phyloP scores from a whole-genome alignment of 2,329 filamentous ascomycete genomes.

The Ploettnerulaceae sp. region DNA sequence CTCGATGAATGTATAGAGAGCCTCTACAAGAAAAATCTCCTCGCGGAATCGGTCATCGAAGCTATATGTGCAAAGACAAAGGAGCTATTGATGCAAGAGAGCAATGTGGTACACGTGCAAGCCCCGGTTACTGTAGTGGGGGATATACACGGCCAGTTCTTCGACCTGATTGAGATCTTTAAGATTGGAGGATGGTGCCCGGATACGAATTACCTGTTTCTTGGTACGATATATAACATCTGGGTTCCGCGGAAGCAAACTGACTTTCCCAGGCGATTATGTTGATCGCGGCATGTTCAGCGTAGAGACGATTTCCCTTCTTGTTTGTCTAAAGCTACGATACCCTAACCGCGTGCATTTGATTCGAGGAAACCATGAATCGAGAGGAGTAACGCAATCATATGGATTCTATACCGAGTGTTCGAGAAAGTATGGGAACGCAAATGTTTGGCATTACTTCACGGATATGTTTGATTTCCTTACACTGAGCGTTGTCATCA shows the following conservation, averaged over 20 bases:
- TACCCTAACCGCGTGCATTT: conserved; percentile 94
- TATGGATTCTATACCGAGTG: conserved; percentile 99
- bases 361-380: conserved; percentile 97
- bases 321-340: conserved; percentile 93
- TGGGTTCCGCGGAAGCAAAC: neutral
- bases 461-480: conserved; percentile 99
- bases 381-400: conserved; percentile 93
- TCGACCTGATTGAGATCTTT: conserved; percentile 98
- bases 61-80: conserved; percentile 99
- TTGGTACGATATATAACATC: conserved; percentile 54
- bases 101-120: conserved; percentile 96
- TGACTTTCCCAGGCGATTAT: conserved; percentile 64
- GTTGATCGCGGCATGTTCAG: conserved; percentile 98
- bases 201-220: conserved; percentile 96
- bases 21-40: conserved; percentile 92
- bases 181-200: conserved; percentile 96
- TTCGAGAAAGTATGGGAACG: conserved; percentile 95
- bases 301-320: conserved; percentile 95
- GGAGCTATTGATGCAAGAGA: conserved; percentile 98
- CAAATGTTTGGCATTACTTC: conserved; percentile 99
- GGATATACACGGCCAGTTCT: conserved; percentile 98
- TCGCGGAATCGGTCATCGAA: conserved; percentile 96
- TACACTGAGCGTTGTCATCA: conserved; percentile 94
- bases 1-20: conserved; percentile 97
- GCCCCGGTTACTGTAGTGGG: conserved; percentile 96